Evolutionary conservation across 2,329 filamentous ascomycete genomes (phyloP), one percentile per base, ranked within the genome.

Genomic region (Aspergillus versicolor): DNA sequence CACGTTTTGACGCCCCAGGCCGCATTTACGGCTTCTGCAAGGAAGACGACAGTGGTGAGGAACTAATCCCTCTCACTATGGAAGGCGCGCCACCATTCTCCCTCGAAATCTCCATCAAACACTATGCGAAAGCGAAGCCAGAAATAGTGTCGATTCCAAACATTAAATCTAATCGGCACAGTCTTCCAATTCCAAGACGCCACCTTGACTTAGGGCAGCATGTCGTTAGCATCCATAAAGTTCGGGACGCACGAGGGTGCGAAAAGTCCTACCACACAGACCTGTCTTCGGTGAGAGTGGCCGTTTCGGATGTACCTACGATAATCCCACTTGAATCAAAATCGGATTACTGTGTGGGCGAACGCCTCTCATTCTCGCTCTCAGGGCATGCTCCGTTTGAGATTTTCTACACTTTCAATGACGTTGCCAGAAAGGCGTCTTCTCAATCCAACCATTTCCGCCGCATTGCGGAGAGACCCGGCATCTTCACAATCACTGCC

Each of bases 21-120:
- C 94, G 94, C 73, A 92, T 91, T 0, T 97, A 97, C 80, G 96
- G 94, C 71, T 96, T 93, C 75, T 99, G 94, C 77, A 88, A 92
- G 72, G 87, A 92, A 56, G 91, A 96, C 66, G 84, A 89, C 50
- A 85, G 86, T 53, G 85, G 87, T 32, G 91, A 95, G 67, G 92
- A 99, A 68, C 86, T 85, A 41, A 96, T 99, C 54, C 92, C 93
- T 0, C 88, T 99, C 58, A 87, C 84, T 2, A 82, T 99, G 17
- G 89, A 89, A 58, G 94, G 94, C 40, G 81, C 88, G 15, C 86
- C 93, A 6, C 94, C 94, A 0, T 99, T 99, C 77, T 88, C 88
- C 47, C 80, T 99, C 4, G 94, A 97, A 71, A 83, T 97, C 22
- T 92, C 93, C 68, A 91, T 99, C 75, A 96, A 92, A 77, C 93